Conservation (phyloP, 2,329 filamentous ascomycete genomes). For the Aspergillus costaricaensis region DNA sequence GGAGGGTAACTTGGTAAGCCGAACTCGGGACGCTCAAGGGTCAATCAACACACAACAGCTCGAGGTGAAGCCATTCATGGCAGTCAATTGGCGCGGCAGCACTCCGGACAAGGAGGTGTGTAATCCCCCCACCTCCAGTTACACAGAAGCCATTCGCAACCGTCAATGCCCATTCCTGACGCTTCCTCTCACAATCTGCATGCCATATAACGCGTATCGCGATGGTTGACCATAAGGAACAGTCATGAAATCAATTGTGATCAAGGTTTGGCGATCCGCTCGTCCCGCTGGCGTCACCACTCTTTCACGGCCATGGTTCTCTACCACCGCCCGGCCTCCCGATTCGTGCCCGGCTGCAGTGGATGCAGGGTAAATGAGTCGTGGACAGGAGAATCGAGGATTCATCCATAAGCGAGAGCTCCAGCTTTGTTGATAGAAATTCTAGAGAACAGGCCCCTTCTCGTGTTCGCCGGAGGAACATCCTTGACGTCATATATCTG, state of each 20-base stretch:
- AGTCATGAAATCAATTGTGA: conserved; percentile 6
- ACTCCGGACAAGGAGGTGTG: not conserved
- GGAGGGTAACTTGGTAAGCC: not conserved
- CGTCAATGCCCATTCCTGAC: not conserved
- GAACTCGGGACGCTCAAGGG: not conserved
- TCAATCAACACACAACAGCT: not conserved
- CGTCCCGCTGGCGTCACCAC: conserved; percentile 10
- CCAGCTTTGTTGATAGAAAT: not conserved
- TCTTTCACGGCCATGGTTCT: conserved; percentile 6
- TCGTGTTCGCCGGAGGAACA: not conserved
- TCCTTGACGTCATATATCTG: not conserved
- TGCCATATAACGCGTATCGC: not conserved
- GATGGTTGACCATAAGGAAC: not conserved
- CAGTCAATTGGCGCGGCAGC: not conserved
- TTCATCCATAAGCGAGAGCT: not conserved
- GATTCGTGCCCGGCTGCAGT: conserved; percentile 1
- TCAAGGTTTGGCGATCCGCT: conserved; percentile 7
- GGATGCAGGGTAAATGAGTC: not conserved
- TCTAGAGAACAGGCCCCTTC: not conserved
- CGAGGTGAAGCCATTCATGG: not conserved
- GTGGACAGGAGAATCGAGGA: not conserved
- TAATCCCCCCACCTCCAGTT: not conserved
- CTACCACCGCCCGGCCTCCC: not conserved
- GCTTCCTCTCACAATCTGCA: not conserved
- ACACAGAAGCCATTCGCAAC: not conserved